Evolutionary conservation across 768 basidiomycete species (phyloP).

Genomic region (Termitomyces sp.): DNA sequence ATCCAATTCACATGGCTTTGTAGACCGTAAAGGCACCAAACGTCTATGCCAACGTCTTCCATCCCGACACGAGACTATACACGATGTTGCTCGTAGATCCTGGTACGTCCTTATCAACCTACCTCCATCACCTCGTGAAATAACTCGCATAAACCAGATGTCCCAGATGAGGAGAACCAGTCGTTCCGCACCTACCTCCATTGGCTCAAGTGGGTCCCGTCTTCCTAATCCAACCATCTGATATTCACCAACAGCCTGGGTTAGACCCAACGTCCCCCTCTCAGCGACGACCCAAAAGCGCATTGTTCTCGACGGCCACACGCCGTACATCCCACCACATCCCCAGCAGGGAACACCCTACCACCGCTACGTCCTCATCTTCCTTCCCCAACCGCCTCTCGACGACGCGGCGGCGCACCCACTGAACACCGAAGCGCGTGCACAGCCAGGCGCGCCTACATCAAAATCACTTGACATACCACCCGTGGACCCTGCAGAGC

Average conservation of each 20-base stretch:
- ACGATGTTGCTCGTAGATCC: slow-evolving; percentile 89
- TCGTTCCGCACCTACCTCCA: slow-evolving; percentile 76
- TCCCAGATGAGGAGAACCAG: slow-evolving; percentile 67
- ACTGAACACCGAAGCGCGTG: slow-evolving; percentile 30
- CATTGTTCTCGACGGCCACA: slow-evolving; percentile 51
- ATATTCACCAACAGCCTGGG: slow-evolving; percentile 12
- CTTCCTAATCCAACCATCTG: slow-evolving; percentile 6
- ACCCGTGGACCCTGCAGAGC: slow-evolving; percentile 38
- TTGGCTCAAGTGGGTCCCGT: slow-evolving; percentile 70
- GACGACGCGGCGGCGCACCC: slow-evolving; percentile 27
- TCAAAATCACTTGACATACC: slow-evolving; percentile 43
- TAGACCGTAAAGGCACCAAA: slow-evolving; percentile 66
- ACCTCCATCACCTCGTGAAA: neutral
- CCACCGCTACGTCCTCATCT: slow-evolving; percentile 43
- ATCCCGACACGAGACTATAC: slow-evolving; percentile 76
- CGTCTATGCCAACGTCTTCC: slow-evolving; percentile 75
- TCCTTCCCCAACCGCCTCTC: slow-evolving; percentile 64
- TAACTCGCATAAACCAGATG: slow-evolving; percentile 45
- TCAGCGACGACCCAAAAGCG: slow-evolving; percentile 48
- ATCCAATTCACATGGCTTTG: neutral
- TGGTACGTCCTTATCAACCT: slow-evolving; percentile 39
- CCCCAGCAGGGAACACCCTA: slow-evolving; percentile 66
- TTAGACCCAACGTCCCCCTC: slow-evolving; percentile 84
- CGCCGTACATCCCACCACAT: slow-evolving; percentile 85
- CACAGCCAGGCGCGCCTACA: slow-evolving; percentile 26